These are phyloP conservation scores for Colletotrichum australisinense DNA, from an alignment of 2,329 filamentous ascomycete genomes.

Conservation along the genomic window DNA sequence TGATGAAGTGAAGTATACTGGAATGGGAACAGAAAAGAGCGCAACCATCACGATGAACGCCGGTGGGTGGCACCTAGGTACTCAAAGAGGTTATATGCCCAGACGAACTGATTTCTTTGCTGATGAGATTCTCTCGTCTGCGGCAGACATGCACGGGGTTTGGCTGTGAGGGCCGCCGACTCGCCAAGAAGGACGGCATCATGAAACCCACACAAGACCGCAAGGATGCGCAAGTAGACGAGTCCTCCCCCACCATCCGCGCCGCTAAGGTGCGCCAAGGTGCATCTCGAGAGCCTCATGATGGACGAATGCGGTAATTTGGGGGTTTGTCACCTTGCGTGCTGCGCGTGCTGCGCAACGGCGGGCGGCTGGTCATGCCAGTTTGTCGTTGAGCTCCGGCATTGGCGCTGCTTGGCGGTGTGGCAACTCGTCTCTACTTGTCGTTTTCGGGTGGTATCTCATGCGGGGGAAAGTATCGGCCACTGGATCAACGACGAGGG, in stretches of 20 bases:
- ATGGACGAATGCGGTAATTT: neutral
- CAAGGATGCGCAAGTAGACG: constrained; percentile 6
- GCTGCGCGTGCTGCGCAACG: neutral
- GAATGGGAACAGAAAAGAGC: neutral
- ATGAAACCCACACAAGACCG: constrained; percentile 33
- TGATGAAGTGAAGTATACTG: neutral
- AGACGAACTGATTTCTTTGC: neutral
- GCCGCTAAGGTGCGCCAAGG: constrained; percentile 32
- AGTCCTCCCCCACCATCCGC: constrained; percentile 8
- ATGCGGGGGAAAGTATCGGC: constrained; percentile 1
- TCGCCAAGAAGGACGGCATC: constrained; percentile 19
- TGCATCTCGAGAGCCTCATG: constrained; percentile 9
- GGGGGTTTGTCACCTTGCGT: neutral
- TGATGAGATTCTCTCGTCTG: neutral
- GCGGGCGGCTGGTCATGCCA: constrained; percentile 20
- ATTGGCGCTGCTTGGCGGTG: constrained; percentile 27
- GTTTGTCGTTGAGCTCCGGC: constrained; percentile 12
- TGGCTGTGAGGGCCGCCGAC: neutral
- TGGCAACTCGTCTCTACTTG: constrained; percentile 28
- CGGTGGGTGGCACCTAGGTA: neutral
- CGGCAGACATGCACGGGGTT: neutral
- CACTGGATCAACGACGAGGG: too few species aligned
- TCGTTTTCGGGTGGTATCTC: constrained; percentile 13
- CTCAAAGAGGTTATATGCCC: constrained; percentile 8
- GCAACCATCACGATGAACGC: neutral